Conservation (phyloP, 75 land plant genomes). For the Picea sitchensis region DNA sequence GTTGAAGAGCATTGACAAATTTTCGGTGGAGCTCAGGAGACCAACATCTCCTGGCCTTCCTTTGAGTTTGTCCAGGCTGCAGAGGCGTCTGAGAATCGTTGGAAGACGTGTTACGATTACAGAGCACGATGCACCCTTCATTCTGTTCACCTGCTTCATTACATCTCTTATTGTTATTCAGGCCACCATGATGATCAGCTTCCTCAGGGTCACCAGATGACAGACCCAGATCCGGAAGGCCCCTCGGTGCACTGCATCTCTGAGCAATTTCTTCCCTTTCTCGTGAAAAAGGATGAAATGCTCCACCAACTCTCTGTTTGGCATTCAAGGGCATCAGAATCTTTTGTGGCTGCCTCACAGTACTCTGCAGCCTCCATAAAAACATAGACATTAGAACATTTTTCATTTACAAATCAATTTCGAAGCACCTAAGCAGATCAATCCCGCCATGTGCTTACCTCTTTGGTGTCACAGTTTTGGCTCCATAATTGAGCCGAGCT, state of each 20-base stretch:
- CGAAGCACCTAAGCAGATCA: not conserved
- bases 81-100: conserved; percentile 5
- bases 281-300: conserved; percentile 76
- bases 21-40: conserved; percentile 94
- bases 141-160: not conserved
- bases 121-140: too few species aligned
- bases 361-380: not conserved
- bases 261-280: conserved; percentile 21
- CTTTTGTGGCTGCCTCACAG: not conserved
- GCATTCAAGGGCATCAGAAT: conserved; percentile 1
- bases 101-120: not conserved
- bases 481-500: conserved; percentile 63
- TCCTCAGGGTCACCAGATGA: conserved; percentile 18
- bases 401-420: not conserved
- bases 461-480: conserved; percentile 8
- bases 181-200: not conserved
- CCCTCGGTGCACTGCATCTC: not conserved
- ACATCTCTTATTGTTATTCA: not conserved
- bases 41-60: conserved; percentile 93
- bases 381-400: not conserved
- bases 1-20: conserved; percentile 90
- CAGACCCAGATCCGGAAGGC: conserved; percentile 42
- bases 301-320: conserved; percentile 64
- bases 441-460: not conserved
- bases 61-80: conserved; percentile 32